Conservation (phyloP, 1,139 yeast genomes). For the Geotrichum histeridarum region DNA sequence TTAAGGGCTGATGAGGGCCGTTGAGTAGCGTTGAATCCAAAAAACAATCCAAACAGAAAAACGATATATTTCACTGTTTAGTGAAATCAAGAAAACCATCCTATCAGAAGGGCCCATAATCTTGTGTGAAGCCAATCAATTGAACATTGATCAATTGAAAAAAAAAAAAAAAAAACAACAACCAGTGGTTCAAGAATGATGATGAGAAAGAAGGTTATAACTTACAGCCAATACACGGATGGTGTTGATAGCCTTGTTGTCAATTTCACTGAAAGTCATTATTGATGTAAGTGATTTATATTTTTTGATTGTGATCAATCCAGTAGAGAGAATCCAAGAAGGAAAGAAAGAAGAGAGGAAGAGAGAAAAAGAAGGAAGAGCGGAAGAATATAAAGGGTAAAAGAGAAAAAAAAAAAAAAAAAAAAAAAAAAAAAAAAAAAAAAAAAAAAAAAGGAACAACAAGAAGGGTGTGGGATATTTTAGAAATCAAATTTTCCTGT, state of each 20-base stretch:
- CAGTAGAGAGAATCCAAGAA: background rate
- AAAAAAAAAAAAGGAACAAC: background rate
- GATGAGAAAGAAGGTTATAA: conserved; percentile 16
- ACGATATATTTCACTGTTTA: no score
- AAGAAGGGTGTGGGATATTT: background rate
- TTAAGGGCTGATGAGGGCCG: no score
- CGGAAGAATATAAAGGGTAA: background rate
- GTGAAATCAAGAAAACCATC: no score
- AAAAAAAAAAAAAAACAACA: no score
- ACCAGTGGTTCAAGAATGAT: no score
- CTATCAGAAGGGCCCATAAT: no score
- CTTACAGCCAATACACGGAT: conserved; percentile 76
- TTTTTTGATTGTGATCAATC: background rate
- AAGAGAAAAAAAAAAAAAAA: background rate
- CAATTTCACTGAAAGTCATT: conserved; percentile 45
- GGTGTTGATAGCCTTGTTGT: conserved; percentile 74
- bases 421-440: background rate
- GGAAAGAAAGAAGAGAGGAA: background rate
- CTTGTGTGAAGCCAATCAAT: no score
- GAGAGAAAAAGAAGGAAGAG: background rate
- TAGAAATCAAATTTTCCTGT: background rate
- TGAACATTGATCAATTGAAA: no score
- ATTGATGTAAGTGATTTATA: background rate
- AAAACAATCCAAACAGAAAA: no score
- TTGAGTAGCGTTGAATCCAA: no score